Conservation (phyloP, 78 protist genomes). For the Dictyostelium discoideum region DNA sequence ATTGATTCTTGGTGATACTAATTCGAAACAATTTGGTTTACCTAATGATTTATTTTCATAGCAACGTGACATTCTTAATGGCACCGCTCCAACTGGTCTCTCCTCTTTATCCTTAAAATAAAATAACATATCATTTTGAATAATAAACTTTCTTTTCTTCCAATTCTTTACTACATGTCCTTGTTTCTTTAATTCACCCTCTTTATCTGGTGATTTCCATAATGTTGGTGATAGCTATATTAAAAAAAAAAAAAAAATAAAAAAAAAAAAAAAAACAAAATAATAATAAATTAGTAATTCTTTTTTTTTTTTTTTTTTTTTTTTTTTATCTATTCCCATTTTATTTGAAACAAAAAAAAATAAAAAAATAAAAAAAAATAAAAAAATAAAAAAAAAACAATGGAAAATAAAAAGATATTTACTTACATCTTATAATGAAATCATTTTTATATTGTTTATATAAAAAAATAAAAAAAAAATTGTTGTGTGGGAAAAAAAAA, state of each 20-base stretch:
- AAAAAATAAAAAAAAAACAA: not conserved
- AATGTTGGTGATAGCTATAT: constrained; percentile 57
- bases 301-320: not conserved
- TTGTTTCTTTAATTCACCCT: constrained; percentile 80
- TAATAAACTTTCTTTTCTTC: constrained; percentile 84
- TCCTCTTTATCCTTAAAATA: constrained; percentile 56
- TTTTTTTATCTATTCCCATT: not conserved
- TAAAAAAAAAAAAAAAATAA: not conserved
- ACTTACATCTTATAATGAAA: constrained; percentile 50
- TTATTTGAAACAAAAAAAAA: no score
- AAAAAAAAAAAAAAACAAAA: not conserved
- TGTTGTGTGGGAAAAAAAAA: not conserved
- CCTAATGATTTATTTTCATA: constrained; percentile 19
- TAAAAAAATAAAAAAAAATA: not conserved
- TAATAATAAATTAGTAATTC: not conserved
- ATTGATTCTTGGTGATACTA: constrained; percentile 77
- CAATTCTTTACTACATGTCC: constrained; percentile 88
- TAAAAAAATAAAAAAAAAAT: not conserved
- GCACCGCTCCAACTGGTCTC: constrained; percentile 74
- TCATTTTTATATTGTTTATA: constrained; percentile 1
- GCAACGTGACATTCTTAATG: constrained; percentile 57
- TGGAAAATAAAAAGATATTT: not conserved
- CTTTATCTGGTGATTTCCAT: constrained; percentile 81
- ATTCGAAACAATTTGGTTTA: constrained; percentile 76
- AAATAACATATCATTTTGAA: constrained; percentile 81